phyloP scores from a whole-genome alignment of 257 asterid species.

The Solanum virginianum region DNA sequence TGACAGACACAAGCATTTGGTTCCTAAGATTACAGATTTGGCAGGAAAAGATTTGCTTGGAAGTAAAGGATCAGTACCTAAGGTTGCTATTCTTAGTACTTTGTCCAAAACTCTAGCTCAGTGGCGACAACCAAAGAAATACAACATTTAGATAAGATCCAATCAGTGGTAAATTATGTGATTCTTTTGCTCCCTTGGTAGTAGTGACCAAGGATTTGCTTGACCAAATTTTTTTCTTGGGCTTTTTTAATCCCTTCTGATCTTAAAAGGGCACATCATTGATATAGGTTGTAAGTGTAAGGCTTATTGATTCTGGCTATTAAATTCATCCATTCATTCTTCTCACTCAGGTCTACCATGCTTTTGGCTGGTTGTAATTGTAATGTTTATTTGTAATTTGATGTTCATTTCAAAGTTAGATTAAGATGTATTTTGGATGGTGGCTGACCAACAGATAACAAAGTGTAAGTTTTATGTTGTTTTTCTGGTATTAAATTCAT shows the following conservation, averaged over 20 bases:
- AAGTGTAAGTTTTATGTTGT: neutral
- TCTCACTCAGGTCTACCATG: neutral
- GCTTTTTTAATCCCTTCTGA: neutral
- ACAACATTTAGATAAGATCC: slow-evolving; percentile 35
- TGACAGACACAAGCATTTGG: slow-evolving; percentile 82
- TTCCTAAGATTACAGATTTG: slow-evolving; percentile 82
- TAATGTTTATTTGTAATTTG: neutral
- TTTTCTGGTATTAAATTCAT: neutral
- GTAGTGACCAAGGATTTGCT: slow-evolving; percentile 7
- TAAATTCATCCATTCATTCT: neutral
- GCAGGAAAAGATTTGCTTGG: slow-evolving; percentile 94
- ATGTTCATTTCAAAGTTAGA: neutral
- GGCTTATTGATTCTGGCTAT: neutral
- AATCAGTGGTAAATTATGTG: neutral
- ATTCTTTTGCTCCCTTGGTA: slow-evolving; percentile 21
- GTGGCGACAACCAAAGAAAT: slow-evolving; percentile 76
- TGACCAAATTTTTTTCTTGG: slow-evolving; percentile 4
- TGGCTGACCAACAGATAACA: neutral
- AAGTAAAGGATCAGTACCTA: slow-evolving; percentile 46
- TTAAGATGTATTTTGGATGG: neutral
- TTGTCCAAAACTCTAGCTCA: slow-evolving; percentile 50
- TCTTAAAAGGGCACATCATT: neutral
- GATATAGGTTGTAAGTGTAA: neutral
- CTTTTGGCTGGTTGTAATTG: slow-evolving; percentile 4
- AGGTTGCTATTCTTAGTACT: slow-evolving; percentile 44